Percentiles rank a stretch among this genome's conserved stretches.
These are phyloP conservation scores for Colletotrichum chrysophilum DNA, from an alignment of 2,329 filamentous ascomycete species.

Conservation along the genomic window DNA sequence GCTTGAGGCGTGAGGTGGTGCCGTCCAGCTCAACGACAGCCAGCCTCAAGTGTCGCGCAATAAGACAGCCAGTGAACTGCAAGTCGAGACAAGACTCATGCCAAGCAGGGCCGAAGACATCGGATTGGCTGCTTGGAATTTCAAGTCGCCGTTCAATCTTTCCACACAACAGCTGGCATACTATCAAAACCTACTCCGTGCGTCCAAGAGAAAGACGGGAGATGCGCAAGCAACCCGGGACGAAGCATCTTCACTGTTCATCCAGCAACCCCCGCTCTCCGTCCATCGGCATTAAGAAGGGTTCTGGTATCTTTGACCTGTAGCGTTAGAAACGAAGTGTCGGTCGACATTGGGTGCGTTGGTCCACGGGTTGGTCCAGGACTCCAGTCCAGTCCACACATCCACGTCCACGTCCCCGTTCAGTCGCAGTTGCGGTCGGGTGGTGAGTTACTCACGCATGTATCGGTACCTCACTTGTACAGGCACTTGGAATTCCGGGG, in stretches of 20 bases:
- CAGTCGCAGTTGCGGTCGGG: slow-evolving; percentile 19
- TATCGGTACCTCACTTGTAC: not conserved
- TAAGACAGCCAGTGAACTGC: not conserved
- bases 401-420: not conserved
- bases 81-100: not conserved
- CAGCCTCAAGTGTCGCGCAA: not conserved
- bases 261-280: not conserved
- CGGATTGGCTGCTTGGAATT: not conserved
- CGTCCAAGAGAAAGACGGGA: not conserved
- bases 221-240: not conserved
- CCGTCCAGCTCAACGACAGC: not conserved
- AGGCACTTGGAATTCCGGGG: not conserved
- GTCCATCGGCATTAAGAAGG: not conserved
- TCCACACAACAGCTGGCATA: not conserved
- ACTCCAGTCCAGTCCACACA: not conserved
- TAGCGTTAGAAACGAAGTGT: slow-evolving; percentile 3
- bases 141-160: not conserved
- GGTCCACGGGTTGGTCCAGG: not conserved
- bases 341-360: slow-evolving; percentile 9
- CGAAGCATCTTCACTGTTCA: not conserved
- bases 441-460: not conserved
- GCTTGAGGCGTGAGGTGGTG: not conserved
- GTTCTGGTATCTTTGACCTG: slow-evolving; percentile 9
- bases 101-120: not conserved
- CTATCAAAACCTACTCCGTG: not conserved